A percentile compares a stretch with the other conserved stretches of the same genome.
phyloP scores from a whole-genome alignment of 1,284 basidiomycete genomes.

The Wolfiporia cocos region DNA sequence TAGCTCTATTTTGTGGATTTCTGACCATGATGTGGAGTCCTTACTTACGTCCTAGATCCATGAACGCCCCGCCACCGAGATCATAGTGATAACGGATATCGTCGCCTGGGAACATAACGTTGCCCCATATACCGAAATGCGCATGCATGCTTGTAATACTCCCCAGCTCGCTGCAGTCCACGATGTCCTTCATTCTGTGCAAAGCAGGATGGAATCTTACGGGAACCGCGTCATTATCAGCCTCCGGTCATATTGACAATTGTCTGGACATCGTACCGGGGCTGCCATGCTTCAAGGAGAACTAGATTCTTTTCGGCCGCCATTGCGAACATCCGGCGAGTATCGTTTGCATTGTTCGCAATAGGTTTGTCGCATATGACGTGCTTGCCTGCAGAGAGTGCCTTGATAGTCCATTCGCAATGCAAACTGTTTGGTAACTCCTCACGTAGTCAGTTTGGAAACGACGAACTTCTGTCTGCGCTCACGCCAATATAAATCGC shows the following conservation, averaged over 20 bases:
- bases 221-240: not conserved
- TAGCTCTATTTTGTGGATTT: not conserved
- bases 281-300: slow-evolving; percentile 33
- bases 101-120: too few relatives aligned
- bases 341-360: slow-evolving; percentile 53
- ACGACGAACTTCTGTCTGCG: slow-evolving; percentile 5
- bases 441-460: too few relatives aligned
- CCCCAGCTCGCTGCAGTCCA: slow-evolving; percentile 32
- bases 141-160: slow-evolving; percentile 26
- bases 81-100: slow-evolving; percentile 55
- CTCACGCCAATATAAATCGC: slow-evolving; percentile 59
- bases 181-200: slow-evolving; percentile 31
- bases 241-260: slow-evolving; percentile 4
- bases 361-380: slow-evolving; percentile 70
- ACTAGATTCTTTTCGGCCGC: slow-evolving; percentile 29
- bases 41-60: slow-evolving; percentile 60
- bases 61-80: slow-evolving; percentile 60
- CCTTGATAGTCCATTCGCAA: slow-evolving; percentile 75
- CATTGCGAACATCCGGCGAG: slow-evolving; percentile 30
- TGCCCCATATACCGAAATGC: slow-evolving; percentile 21
- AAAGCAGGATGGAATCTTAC: slow-evolving; percentile 42
- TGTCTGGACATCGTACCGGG: slow-evolving; percentile 21
- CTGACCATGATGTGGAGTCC: not conserved
- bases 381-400: slow-evolving; percentile 66
- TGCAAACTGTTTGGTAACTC: slow-evolving; percentile 67